Evolutionary conservation across 306 rosid species (phyloP).

Genomic region (Citrullus colocynthis): DNA sequence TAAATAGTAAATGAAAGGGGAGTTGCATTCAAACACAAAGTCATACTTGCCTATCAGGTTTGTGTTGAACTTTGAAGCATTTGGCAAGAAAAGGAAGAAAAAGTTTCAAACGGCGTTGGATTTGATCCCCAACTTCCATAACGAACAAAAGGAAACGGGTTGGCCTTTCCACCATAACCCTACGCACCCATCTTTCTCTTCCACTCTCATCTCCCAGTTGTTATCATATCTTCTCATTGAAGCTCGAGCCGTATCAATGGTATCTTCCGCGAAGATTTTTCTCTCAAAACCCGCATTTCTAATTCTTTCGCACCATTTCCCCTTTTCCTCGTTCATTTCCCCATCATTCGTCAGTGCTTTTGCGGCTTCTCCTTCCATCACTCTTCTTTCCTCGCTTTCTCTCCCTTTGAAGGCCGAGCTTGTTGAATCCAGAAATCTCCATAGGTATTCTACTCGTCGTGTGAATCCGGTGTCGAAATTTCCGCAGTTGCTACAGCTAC

Average conservation of each 20-base stretch:
- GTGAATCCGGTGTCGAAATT: slow-evolving; percentile 42
- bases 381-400: slow-evolving; percentile 62
- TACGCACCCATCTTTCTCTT: slow-evolving; percentile 40
- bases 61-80: neutral
- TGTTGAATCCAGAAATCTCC: slow-evolving; percentile 79
- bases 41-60: neutral
- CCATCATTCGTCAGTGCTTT: slow-evolving; percentile 43
- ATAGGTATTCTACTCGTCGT: slow-evolving; percentile 49
- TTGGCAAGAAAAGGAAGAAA: neutral
- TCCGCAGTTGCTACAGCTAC: slow-evolving; percentile 65
- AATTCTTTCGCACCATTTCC: slow-evolving; percentile 81
- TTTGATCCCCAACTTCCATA: slow-evolving; percentile 46
- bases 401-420: slow-evolving; percentile 68
- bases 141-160: slow-evolving; percentile 64
- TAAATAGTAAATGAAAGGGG: too few species aligned
- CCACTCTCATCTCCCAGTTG: slow-evolving; percentile 78
- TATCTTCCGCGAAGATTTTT: slow-evolving; percentile 47
- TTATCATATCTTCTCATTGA: slow-evolving; percentile 70
- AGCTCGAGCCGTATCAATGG: slow-evolving; percentile 64
- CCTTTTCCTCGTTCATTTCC: slow-evolving; percentile 72
- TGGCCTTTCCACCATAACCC: slow-evolving; percentile 80
- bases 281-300: slow-evolving; percentile 45
- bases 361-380: slow-evolving; percentile 95
- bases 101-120: slow-evolving; percentile 4
- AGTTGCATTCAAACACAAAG: neutral